Evolutionary conservation across 176 grass and related monocot species (phyloP).

Genomic region (Cocos nucifera): DNA sequence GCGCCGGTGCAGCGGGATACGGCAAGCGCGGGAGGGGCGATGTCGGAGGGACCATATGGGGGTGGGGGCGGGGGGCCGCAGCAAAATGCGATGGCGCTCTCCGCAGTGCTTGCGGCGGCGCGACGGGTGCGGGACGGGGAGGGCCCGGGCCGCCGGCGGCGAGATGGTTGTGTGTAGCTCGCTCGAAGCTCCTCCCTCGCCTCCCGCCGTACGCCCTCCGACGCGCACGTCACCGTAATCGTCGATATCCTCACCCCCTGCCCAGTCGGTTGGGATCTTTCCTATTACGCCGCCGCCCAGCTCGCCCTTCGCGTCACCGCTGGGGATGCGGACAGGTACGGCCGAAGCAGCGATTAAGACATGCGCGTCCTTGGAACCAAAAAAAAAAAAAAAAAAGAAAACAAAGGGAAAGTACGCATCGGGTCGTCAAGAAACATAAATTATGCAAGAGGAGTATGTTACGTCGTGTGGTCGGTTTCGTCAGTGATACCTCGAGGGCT

Average conservation of each 20-base stretch:
- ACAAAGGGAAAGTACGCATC: no score
- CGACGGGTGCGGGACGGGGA: conserved; percentile 15
- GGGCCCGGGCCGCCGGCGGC: conserved; percentile 24
- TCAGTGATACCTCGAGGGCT: no score
- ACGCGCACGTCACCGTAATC: conserved; percentile 33
- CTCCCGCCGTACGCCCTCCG: conserved; percentile 49
- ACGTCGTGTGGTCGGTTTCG: no score
- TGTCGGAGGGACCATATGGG: conserved; percentile 49
- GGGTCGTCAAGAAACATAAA: no score
- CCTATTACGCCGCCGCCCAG: conserved; percentile 27
- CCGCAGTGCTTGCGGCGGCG: conserved; percentile 44
- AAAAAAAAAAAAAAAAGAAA: no score
- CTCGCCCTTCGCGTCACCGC: conserved; percentile 39
- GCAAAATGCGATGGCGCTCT: conserved; percentile 46
- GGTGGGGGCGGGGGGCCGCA: conserved; percentile 44
- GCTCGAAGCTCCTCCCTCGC: conserved; percentile 35
- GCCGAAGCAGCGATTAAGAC: neutral
- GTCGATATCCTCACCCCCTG: conserved; percentile 25
- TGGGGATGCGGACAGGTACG: conserved; percentile 18
- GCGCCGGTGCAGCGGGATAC: neutral
- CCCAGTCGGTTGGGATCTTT: conserved; percentile 30
- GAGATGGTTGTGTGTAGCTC: conserved; percentile 20
- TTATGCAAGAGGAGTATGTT: no score
- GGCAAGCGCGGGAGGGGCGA: conserved; percentile 23
- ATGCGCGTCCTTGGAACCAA: no score